Base-by-base conservation (phyloP, 2,329 filamentous ascomycete genomes). In the Calonectria multiphialidica region DNA sequence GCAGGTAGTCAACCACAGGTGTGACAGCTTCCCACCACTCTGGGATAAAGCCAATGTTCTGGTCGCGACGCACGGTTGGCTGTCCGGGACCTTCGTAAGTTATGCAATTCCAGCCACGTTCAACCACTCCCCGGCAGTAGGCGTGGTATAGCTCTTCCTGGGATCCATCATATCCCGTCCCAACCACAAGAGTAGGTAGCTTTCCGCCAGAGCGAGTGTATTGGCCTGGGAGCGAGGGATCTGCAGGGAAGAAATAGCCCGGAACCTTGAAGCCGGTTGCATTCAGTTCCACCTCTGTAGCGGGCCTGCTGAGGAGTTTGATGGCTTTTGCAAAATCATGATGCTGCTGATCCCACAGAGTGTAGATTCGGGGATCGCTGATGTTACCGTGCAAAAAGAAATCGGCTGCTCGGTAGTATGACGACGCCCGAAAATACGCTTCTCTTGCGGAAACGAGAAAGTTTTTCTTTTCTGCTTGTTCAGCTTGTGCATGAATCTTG, bases 91-190 rank as follows among this genome's bases (percentile, higher is more conserved):
- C 70, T 23, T 72, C 70, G 33, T 72, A 72, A 7, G 53, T 66
- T 53, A 72, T 66, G 25, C 66, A 72, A n/a, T 72, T 86, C 73
- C 80, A 85, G 10, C 86, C 86, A 1, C 85, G 80, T 16, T 81
- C 79, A 8, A 86, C 73, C 0, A 82, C 81, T 0, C 80, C 75
- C 1, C 78, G 75, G n/a, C 80, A 85, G 5, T 79, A 75, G 8
- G 76, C 42, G 65, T 87, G 85, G 62, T 83, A 83, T n/a, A 84
- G 77, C 28, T 86, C 85, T 66, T 87, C 85, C 69, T 86, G 84
- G 0, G 81, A 77, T 7, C 81, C 84, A 61, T 87, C 86, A 63
- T 82, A 86, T 10, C 86, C 84, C 45, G 80, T 84, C 30, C 84
- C 81, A 18, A 86, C 76, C 33, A 87, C 75, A 7, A 87, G 42